Conservation (phyloP, 1,284 basidiomycete genomes). For the Erythrobasidium hasegawianum region DNA sequence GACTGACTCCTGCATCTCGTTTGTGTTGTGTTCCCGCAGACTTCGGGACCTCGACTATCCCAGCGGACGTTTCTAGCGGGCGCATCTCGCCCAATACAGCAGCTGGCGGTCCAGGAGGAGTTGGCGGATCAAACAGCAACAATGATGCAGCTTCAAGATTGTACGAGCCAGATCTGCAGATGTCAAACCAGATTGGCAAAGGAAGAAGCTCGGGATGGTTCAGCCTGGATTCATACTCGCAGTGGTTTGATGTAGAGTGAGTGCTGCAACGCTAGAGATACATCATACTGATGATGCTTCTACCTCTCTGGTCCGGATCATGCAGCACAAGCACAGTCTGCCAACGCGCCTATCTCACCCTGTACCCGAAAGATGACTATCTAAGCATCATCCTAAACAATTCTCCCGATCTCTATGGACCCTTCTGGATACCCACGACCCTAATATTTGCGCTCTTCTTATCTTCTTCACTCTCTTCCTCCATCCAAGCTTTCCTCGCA, state of each 20-base stretch:
- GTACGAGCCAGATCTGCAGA: slow-evolving; percentile 23
- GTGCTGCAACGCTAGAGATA: no score
- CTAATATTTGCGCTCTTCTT: slow-evolving; percentile 85
- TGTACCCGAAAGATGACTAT: slow-evolving; percentile 53
- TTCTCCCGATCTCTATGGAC: slow-evolving; percentile 58
- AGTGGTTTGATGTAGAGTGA: slow-evolving; percentile 53
- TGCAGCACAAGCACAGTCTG: slow-evolving; percentile 46
- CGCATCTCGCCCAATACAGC: slow-evolving; percentile 13
- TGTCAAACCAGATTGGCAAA: slow-evolving; percentile 25
- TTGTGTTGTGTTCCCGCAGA: slow-evolving; percentile 5
- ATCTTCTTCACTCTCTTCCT: slow-evolving; percentile 79
- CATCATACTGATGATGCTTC: no score
- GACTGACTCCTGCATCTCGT: no score
- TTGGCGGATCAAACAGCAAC: no score
- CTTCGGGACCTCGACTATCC: slow-evolving; percentile 29
- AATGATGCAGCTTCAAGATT: slow-evolving; percentile 26
- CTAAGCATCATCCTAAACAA: slow-evolving; percentile 52
- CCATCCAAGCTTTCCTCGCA: slow-evolving; percentile 74
- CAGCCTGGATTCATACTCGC: slow-evolving; percentile 53
- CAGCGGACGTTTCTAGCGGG: slow-evolving; percentile 15
- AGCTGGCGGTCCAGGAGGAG: neutral
- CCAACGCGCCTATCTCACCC: slow-evolving; percentile 51
- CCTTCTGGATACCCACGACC: slow-evolving; percentile 92
- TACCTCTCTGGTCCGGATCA: neutral
- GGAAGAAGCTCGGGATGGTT: slow-evolving; percentile 42